Evolutionary conservation across 805 yeast species (phyloP), one percentile per base, ranked within the genome.

Genomic region (Maudiozyma saulgeensis): DNA sequence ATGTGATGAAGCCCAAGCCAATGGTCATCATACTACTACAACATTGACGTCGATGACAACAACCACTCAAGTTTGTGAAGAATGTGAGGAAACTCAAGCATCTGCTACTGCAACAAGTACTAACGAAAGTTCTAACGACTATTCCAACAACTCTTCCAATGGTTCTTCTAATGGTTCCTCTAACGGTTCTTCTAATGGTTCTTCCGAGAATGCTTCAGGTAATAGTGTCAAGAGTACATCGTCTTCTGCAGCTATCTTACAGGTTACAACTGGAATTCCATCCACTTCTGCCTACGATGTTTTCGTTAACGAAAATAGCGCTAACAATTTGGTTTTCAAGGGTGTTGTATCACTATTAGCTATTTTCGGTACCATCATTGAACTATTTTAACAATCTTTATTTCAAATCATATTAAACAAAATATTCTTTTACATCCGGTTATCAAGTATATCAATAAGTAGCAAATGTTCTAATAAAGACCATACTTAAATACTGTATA

Each of bases 361-460:
- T 18, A 16, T 48, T 12, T 19, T 21, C n/a, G 41, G 35, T 44
- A 15, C 42, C 9, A 41, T 41, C 23, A n/a, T 44, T 9, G 44
- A 38, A 19, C 44, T 48, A 32, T 48, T 48, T 16, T 47, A 47
- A 39, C 12, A 11, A 21, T 48, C 41, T 34, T 26, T 19, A 15
- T 6, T 8, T 42, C 9, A 28, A n/a, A 9, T 35, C 6, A 4
- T n/a, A 6, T 35, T 35, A n/a, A 35, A 35, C 18, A 16, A 35
- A 35, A 35, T 35, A 35, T 35, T 35, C 38, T 15, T 35, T 35
- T 35, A 16, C 15, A 35, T 6, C 38, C 16, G 38, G 38, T 35
- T 35, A 35, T 35, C 9, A 35, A 35, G 15, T 15, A 15, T n/a
- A 35, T 35, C 18, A n/a, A 13, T 35, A 8, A 28, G 12, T 28